Evolutionary conservation across 179 eudicot genomes (phyloP).

Genomic region (Beta corolliflora): DNA sequence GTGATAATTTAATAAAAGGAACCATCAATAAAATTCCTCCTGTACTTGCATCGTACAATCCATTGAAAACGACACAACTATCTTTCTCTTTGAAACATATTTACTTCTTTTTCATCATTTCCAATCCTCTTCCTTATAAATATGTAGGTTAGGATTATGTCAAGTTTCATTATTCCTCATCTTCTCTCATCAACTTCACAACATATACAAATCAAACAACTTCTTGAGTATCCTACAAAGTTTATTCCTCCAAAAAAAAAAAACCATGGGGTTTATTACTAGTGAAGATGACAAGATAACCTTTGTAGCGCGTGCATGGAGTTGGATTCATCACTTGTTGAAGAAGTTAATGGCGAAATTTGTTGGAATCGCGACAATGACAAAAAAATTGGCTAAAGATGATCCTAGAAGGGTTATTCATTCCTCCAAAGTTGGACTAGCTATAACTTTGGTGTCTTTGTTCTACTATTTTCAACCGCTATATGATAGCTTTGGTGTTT

Average conservation of each 20-base stretch:
- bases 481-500: constrained; percentile 54
- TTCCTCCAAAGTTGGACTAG: constrained; percentile 57
- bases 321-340: constrained; percentile 19
- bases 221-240: no score
- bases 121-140: constrained; percentile 3
- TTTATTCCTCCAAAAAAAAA: not conserved
- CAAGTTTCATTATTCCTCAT: not conserved
- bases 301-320: not conserved
- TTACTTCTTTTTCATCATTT: not conserved
- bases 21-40: constrained; percentile 1
- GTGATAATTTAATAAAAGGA: not conserved
- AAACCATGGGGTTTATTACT: constrained; percentile 25
- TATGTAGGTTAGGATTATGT: not conserved
- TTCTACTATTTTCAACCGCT: constrained; percentile 60
- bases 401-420: constrained; percentile 63
- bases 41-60: constrained; percentile 24
- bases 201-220: not conserved
- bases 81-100: not conserved
- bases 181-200: not conserved
- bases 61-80: not conserved
- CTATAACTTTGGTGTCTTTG: constrained; percentile 55
- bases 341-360: constrained; percentile 23
- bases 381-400: constrained; percentile 39
- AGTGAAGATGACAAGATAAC: not conserved
- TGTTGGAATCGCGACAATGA: constrained; percentile 11